Conservation (phyloP, 1,284 basidiomycete species). For the Volvariella surrecta region DNA sequence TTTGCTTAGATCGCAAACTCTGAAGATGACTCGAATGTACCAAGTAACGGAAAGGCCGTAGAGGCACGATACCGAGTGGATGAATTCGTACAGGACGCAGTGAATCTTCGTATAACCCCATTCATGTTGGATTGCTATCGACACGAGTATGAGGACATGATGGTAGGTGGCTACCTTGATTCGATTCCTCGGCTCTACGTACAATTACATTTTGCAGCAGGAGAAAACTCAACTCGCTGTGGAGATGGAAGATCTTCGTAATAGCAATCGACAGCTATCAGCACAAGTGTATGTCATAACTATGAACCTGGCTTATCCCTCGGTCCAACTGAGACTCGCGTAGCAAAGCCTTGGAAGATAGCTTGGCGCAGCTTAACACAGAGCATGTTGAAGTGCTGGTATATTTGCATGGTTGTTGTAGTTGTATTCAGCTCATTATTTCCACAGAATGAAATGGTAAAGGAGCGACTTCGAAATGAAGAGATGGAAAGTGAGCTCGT, state of each 20-base stretch:
- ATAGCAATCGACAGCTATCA: constrained; percentile 69
- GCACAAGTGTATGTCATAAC: constrained; percentile 75
- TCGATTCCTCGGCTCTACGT: constrained; percentile 26
- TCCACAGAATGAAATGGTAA: constrained; percentile 80
- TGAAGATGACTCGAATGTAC: constrained; percentile 16
- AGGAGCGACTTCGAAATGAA: constrained; percentile 78
- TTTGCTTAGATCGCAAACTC: no score
- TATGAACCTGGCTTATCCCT: constrained; percentile 2
- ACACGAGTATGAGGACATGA: constrained; percentile 75
- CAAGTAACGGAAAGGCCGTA: constrained; percentile 20
- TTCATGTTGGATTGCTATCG: constrained; percentile 89
- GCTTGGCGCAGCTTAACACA: constrained; percentile 68
- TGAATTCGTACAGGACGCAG: constrained; percentile 80
- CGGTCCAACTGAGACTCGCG: background rate
- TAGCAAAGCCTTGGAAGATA: constrained; percentile 75
- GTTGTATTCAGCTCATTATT: constrained; percentile 6
- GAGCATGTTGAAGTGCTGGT: constrained; percentile 76
- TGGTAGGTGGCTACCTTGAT: constrained; percentile 22
- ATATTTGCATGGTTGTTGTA: constrained; percentile 16
- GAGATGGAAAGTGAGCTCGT: constrained; percentile 88
- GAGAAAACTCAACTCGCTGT: constrained; percentile 67
- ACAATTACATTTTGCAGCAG: constrained; percentile 27
- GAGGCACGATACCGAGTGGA: constrained; percentile 54
- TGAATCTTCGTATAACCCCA: constrained; percentile 76
- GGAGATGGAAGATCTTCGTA: constrained; percentile 76